Base-by-base conservation (phyloP, 139 green algal genomes). In the Pseudopediastrum boryanum region DNA sequence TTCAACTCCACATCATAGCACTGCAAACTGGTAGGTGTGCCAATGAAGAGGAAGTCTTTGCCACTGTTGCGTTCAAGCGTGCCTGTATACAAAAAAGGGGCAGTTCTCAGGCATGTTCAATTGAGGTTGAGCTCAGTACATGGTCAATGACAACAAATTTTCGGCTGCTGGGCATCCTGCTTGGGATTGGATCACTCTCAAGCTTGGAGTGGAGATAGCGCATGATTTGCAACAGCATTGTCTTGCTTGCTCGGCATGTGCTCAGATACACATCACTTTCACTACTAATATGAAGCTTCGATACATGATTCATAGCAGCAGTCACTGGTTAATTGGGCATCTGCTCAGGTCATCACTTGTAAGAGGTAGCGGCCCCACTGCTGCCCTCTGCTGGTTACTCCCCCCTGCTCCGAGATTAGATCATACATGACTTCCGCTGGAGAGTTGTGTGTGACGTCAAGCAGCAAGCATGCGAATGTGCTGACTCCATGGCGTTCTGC, bases 1-100 rank as follows among this genome's bases (percentile, higher is more conserved):
- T 94, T 94, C 19, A 84, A 51, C n/a, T 91, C 43, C 16, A 90
- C 79, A 42, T 94, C 87, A 50, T 92, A 94, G n/a, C 75, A 88
- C 62, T 92, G 87, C 23, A 94, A 66, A 64, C 82, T 83, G 41
- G 44, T 86, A 9, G 75, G 48, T 0, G 84, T 90, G 31, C 87
- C 90, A 29, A 96, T 78, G 0, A 94, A 63, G 48, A 96, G 84
- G 36, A 93, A 71, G 63, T 96, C 92, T 2, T 78, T 69, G 33
- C 25, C 61, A 6, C 41, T 25, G 3, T 61, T 56, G 2, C 70
- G 8, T 3, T 75, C 44, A 1, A 85, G 41, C 19, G 25, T 7
- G 27, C 80, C 80, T 58, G 69, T 35, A n/a, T n/a, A n/a, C n/a
- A n/a, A n/a, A 46, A 76, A 13, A 12, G 7, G n/a, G 31, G 65